These are phyloP conservation scores for Isoetes taiwanensis DNA, from an alignment of 75 land plant genomes.

Conservation along the genomic window DNA sequence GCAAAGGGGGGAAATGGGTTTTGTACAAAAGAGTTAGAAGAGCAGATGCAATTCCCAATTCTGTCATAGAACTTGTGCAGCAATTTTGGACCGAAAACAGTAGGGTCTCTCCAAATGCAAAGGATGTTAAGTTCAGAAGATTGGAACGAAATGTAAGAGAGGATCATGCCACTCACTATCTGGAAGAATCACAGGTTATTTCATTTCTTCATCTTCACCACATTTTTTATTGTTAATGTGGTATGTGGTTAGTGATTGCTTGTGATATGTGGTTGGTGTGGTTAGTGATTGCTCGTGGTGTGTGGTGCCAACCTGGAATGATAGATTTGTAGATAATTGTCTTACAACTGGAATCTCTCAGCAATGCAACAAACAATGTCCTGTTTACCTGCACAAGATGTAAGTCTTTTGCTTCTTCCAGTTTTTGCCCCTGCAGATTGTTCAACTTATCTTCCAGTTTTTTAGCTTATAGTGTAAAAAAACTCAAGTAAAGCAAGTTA, in stretches of 20 bases:
- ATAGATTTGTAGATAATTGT: not conserved
- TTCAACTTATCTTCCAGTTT: not conserved
- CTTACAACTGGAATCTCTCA: not conserved
- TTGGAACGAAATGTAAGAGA: no score
- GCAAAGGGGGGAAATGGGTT: no score
- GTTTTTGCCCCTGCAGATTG: slow-evolving; percentile 61
- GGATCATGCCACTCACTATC: no score
- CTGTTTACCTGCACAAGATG: slow-evolving; percentile 68
- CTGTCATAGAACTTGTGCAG: no score
- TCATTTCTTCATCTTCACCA: slow-evolving; percentile 81
- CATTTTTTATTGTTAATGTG: slow-evolving; percentile 91
- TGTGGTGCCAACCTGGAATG: slow-evolving; percentile 81
- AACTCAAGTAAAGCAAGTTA: not conserved
- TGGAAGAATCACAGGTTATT: no score
- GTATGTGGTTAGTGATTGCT: no score
- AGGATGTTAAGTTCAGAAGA: no score
- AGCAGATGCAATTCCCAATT: no score
- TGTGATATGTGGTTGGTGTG: slow-evolving; percentile 99
- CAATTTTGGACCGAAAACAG: no score
- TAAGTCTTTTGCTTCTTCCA: slow-evolving; percentile 78
- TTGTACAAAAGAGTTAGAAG: no score
- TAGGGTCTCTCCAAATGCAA: no score
- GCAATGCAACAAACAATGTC: not conserved
- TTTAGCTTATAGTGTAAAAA: no score
- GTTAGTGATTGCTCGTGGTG: slow-evolving; percentile 78